Base-by-base conservation (phyloP, 2,329 filamentous ascomycete genomes). In the Epichloe gansuensis region DNA sequence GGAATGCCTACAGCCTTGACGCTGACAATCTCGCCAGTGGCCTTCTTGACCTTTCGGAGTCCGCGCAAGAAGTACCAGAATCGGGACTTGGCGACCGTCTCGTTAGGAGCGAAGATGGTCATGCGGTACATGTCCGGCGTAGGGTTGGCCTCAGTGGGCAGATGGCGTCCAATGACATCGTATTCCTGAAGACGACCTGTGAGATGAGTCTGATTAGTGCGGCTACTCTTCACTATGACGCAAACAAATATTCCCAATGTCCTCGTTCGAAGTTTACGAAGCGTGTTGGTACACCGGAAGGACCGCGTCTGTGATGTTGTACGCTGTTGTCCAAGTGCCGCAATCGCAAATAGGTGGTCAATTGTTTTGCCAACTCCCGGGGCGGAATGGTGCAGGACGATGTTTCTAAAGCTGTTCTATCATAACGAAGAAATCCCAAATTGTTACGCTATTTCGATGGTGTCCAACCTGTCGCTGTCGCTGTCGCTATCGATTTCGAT, bases 1-100 rank as follows among this genome's bases (percentile, higher is more conserved):
- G 23, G 13, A 42, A 17, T 54, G 50, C 54, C 68, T 84, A 95
- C 91, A 80, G 85, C 79, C 81, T 97, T 97, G 77, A 97, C 75
- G 74, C 82, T 87, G 73, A 98, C 89, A 71, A 98, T 95, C 85
- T 98, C 93, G 75, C 93, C 93, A 71, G 94, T 97, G 71, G 91
- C 86, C 89, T 98, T 98, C 90, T 98, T 98, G 81, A 98, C 89
- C 85, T 98, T 98, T 73, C 88, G 85, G 70, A 98, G 83, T 82
- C 95, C 94, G 76, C 89, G 89, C 75, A 98, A 79, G 84, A 98
- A 98, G 84, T 98, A 98, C 94, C 94, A 98, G 87, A 95, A 98
- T 71, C 93, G 88, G 72, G 90, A 96, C 86, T 98, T 98, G 73
- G 94, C 93, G 68, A 98, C 90, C 64, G 96, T 93, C 68, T 85